phyloP scores from a whole-genome alignment of 148 eudicot species.

The Silene conica region DNA sequence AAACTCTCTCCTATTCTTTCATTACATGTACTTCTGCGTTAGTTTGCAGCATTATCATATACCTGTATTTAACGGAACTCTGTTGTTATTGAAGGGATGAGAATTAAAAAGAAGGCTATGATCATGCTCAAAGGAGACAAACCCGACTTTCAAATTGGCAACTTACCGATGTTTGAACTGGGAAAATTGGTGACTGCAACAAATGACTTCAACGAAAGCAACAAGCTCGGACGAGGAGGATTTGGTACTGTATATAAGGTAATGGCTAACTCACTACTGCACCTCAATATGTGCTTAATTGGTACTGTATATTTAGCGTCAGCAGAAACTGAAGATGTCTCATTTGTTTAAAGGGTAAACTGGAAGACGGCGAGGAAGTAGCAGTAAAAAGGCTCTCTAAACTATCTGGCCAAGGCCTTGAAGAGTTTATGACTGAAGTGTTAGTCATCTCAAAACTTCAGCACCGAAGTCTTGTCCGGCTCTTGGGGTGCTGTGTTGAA shows the following conservation, averaged over 20 bases:
- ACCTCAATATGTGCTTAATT: too few relatives aligned
- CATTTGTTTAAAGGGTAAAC: slow-evolving; percentile 21
- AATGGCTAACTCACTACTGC: neutral
- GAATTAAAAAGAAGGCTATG: neutral
- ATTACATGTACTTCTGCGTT: too few relatives aligned
- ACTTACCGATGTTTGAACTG: slow-evolving; percentile 32
- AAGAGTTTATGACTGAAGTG: slow-evolving; percentile 49
- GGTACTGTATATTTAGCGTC: neutral
- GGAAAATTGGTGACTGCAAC: slow-evolving; percentile 27
- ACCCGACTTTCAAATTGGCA: slow-evolving; percentile 9
- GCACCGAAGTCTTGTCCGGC: slow-evolving; percentile 40
- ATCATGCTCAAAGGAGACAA: neutral
- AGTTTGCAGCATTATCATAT: neutral
- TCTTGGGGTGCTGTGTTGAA: slow-evolving; percentile 36
- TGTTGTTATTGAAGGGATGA: slow-evolving; percentile 7
- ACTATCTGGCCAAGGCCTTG: slow-evolving; percentile 40
- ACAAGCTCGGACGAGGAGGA: slow-evolving; percentile 49
- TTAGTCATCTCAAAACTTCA: slow-evolving; percentile 40
- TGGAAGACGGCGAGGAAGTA: slow-evolving; percentile 34
- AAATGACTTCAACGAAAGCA: slow-evolving; percentile 24
- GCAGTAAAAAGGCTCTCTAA: slow-evolving; percentile 44
- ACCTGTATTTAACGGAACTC: neutral
- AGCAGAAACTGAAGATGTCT: neutral
- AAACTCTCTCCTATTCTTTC: neutral
- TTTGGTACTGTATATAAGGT: slow-evolving; percentile 48